Evolutionary conservation across 768 basidiomycete genomes (phyloP), one percentile per base, ranked within the genome.

Genomic region (Amanita phalloides): DNA sequence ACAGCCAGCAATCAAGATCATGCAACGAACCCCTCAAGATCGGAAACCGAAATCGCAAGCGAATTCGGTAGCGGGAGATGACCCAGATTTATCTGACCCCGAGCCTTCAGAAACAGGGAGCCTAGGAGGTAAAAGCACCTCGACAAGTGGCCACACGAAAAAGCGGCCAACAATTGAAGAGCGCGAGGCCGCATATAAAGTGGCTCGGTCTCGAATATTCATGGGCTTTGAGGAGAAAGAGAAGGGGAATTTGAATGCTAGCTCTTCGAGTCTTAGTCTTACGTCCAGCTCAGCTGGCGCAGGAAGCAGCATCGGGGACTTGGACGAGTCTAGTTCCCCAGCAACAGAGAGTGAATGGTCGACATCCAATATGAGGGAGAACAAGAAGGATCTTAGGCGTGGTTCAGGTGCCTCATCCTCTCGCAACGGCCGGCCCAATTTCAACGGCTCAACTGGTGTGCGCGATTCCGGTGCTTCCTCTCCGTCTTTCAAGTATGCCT

Each of bases 111-210:
- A 90, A 61, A 68, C 84, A 8, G 86, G 87, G n/a, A 88, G 86
- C 61, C 63, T 81, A 20, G 84, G 84, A 49, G 82, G 79, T 17
- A 76, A 81, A 46, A 84, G 84, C 63, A 84, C 75, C 59, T 69
- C 76, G 20, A 78, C 81, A 3, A 77, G 75, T 45, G 71, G 77
- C 47, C 77, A 76, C 55, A 75, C 66, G 59, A 88, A 84, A 70
- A 82, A 85, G 61, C 75, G 76, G 28, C 79, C 81, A 71, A 90
- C 90, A 2, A 82, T 92, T 21, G 85, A 87, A 60, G 83, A 92
- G 64, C 84, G 90, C 30, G 88, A 87, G 61, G 90, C 86, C 0
- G 90, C 88, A n/a, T 92, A 92, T 58, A 86, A 87, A 49, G 82
- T 88, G 65, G 90, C 90, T 26, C 79, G 90, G 43, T 84, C 81